A percentile compares a stretch with the other conserved stretches of the same genome.
phyloP scores from a whole-genome alignment of 352 stramenopile genomes.

The Phytophthora syringae region DNA sequence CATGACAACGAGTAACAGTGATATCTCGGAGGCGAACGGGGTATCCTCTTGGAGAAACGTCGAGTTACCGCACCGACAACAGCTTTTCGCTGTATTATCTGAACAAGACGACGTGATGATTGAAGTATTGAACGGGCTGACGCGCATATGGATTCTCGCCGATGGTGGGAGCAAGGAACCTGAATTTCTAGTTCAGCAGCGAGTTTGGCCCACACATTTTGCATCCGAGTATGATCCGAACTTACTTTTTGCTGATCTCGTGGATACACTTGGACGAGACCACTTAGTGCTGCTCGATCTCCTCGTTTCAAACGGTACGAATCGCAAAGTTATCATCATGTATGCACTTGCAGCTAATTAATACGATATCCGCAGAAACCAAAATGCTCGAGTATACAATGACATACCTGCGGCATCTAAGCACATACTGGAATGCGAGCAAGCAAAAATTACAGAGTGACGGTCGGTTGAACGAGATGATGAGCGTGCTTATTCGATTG shows the following conservation, averaged over 20 bases:
- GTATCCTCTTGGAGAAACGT: background rate
- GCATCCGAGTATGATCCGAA: conserved; percentile 50
- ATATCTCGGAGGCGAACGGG: background rate
- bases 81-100: conserved; percentile 57
- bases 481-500: conserved; percentile 67
- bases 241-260: conserved; percentile 63
- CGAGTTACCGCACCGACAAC: conserved; percentile 34
- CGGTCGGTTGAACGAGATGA: conserved; percentile 39
- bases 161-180: background rate
- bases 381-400: conserved; percentile 69
- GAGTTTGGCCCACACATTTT: conserved; percentile 9
- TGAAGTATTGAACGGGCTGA: conserved; percentile 58
- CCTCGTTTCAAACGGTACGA: conserved; percentile 71
- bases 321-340: background rate
- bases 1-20: background rate
- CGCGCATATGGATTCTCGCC: conserved; percentile 24
- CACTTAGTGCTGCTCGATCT: conserved; percentile 77
- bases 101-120: conserved; percentile 81
- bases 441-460: conserved; percentile 27
- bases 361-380: conserved; percentile 50
- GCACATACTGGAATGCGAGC: conserved; percentile 35
- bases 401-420: conserved; percentile 55
- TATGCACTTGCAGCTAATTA: background rate
- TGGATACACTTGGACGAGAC: conserved; percentile 54
- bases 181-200: background rate